Evolutionary conservation across 768 basidiomycete genomes (phyloP), one percentile per base, ranked within the genome.

Genomic region (Chalciporus pseudorubinellus): DNA sequence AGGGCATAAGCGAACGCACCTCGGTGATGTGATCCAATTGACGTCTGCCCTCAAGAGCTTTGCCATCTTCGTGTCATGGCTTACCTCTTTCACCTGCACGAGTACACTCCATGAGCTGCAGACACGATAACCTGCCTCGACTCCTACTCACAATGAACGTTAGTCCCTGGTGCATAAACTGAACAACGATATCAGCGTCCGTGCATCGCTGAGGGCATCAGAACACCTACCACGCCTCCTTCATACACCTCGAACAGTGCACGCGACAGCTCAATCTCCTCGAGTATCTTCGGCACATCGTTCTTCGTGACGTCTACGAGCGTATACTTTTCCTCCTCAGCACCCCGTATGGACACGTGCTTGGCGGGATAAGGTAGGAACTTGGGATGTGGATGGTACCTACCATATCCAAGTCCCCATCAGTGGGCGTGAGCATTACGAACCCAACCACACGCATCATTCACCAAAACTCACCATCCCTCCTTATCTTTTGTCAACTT

Each of bases 231-330:
- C 55, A 95, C 83, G 4, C 84, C 92, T 12, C 92, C 93, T 70
- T 94, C 92, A 60, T 94, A 95, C 9, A 89, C 71, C 67, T 95
- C 93, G 57, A 94, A 95, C 48, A 92, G 70, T 0, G 91, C 90
- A 26, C 92, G 74, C 19, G 88, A 91, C 38, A 85, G 67, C 67
- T 95, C 93, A 20, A 92, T 74, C 63, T 94, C 90, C 69, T 95
- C 92, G 9, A 95, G 61, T 28, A 89, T 74, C 52, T 52, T 68
- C 2, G 66, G 59, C 1, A 33, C 62, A 14, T 74, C 72, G 1
- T 70, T 59, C 39, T 70, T 75, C 13, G 75, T 81, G 36, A 89
- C 62, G 55, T 91, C 85, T 11, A 93, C 75, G 16, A 93, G 76
- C 19, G 74, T 74, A 66, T 95, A 95, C 55, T 79, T 84, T 31